Evolutionary conservation across 768 basidiomycete genomes (phyloP).

Genomic region (Saitozyma podzolica): DNA sequence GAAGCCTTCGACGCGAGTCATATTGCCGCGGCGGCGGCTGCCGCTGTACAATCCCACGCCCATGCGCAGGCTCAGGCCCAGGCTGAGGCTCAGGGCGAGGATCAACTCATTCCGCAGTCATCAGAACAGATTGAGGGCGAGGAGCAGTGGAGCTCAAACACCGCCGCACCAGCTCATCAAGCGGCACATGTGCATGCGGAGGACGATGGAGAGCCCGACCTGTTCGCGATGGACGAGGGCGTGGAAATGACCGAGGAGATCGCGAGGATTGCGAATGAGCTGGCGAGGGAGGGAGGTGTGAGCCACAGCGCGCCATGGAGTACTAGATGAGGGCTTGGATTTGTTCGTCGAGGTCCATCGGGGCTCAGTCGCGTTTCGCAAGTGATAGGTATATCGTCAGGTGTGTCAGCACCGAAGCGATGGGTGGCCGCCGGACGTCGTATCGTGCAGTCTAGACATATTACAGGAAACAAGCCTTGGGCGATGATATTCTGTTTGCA

Average conservation of each 20-base stretch:
- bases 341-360: too few relatives aligned
- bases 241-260: slow-evolving; percentile 10
- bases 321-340: too few relatives aligned
- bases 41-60: background rate
- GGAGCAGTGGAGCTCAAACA: background rate
- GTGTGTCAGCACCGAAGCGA: too few relatives aligned
- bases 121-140: slow-evolving; percentile 3
- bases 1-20: background rate
- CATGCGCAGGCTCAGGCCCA: background rate
- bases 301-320: too few relatives aligned
- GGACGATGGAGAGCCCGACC: background rate
- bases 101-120: background rate
- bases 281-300: background rate
- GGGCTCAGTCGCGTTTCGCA: too few relatives aligned
- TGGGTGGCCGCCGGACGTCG: too few relatives aligned
- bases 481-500: too few relatives aligned
- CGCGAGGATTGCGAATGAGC: slow-evolving; percentile 5
- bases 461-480: too few relatives aligned
- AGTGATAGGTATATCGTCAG: too few relatives aligned
- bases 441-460: too few relatives aligned
- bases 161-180: background rate
- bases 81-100: background rate
- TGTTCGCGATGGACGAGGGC: background rate
- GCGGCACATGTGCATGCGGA: background rate
- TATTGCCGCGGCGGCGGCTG: background rate